These are phyloP conservation scores for Blepharisma japonicum DNA, from an alignment of 73 alveolate species.

Conservation along the genomic window DNA sequence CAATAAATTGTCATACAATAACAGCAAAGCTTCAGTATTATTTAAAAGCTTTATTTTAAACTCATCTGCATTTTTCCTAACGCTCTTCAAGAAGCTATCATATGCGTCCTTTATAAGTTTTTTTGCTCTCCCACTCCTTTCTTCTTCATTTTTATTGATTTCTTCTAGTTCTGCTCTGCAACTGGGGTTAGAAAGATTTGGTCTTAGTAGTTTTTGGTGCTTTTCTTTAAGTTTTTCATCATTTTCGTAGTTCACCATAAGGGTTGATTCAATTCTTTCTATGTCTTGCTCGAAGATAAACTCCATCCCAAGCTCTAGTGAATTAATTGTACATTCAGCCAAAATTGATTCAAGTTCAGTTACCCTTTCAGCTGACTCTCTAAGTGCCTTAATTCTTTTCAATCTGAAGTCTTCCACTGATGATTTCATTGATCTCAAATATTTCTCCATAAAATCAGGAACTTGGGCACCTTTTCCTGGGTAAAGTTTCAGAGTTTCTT, in stretches of 20 bases:
- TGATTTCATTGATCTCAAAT: slow-evolving; percentile 67
- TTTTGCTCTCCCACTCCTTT: slow-evolving; percentile 33
- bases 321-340: slow-evolving; percentile 42
- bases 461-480: slow-evolving; percentile 83
- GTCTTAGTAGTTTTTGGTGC: slow-evolving; percentile 52
- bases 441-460: slow-evolving; percentile 76
- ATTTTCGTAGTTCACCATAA: slow-evolving; percentile 24
- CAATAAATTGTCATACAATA: slow-evolving; percentile 43
- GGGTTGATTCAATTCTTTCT: slow-evolving; percentile 37
- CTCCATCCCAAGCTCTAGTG: slow-evolving; percentile 22
- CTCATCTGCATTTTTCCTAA: slow-evolving; percentile 33
- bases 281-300: slow-evolving; percentile 25
- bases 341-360: slow-evolving; percentile 34
- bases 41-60: slow-evolving; percentile 42
- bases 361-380: slow-evolving; percentile 65
- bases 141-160: slow-evolving; percentile 46
- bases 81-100: background rate
- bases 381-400: slow-evolving; percentile 72
- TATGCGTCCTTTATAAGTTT: slow-evolving; percentile 31
- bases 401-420: slow-evolving; percentile 85
- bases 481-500: slow-evolving; percentile 75
- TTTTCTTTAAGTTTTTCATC: slow-evolving; percentile 40
- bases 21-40: slow-evolving; percentile 50
- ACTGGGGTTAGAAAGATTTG: slow-evolving; percentile 65
- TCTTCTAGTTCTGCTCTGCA: slow-evolving; percentile 42